Conservation (phyloP, 2,329 filamentous ascomycete species). For the Colletotrichum sp. region DNA sequence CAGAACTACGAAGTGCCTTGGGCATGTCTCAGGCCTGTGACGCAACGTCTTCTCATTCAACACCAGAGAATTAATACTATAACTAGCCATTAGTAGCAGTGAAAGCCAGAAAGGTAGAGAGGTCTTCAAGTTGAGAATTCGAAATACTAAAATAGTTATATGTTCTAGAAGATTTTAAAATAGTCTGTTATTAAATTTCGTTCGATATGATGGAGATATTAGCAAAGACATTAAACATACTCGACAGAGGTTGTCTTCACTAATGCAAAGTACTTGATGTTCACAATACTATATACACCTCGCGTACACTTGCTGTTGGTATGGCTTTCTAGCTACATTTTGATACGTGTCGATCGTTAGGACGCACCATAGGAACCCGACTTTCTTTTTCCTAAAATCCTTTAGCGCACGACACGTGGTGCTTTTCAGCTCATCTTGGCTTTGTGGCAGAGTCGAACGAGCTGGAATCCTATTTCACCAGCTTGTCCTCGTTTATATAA, state of each 20-base stretch:
- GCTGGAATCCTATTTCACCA: background rate
- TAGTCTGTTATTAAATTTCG: background rate
- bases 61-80: fast-evolving
- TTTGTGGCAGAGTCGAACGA: background rate
- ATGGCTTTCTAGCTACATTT: background rate
- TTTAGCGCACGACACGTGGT: background rate
- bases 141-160: background rate
- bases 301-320: background rate
- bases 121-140: fast-evolving
- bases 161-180: too few relatives aligned
- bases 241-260: background rate
- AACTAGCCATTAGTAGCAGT: fast-evolving
- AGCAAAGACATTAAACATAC: background rate
- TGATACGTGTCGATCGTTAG: background rate
- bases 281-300: background rate
- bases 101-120: background rate
- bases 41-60: fast-evolving
- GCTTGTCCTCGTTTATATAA: background rate
- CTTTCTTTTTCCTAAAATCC: background rate
- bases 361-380: background rate
- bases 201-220: background rate
- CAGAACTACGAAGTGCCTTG: background rate
- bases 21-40: background rate
- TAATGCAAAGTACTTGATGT: background rate
- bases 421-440: background rate